Base-by-base conservation (phyloP, 192 early-diverging fungal genomes). In the Backusella westeae region DNA sequence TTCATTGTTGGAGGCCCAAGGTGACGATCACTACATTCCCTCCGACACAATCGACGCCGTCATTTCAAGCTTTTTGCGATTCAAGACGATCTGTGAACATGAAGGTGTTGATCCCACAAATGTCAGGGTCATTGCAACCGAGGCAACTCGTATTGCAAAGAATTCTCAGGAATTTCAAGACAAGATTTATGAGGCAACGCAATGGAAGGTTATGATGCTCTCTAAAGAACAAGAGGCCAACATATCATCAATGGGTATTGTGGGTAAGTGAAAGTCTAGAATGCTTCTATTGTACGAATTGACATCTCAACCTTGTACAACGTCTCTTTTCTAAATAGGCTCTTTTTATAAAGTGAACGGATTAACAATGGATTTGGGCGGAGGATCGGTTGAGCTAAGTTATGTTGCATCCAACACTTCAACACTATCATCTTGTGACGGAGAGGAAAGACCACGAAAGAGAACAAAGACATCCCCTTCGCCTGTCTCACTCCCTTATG, bases 301-400 rank as follows among this genome's bases (percentile, higher is more conserved):
- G 56, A 63, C 56, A 63, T 12, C 1, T 63, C 56, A 23, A 44
- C 10, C 23, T 63, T 63, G 56, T 63, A 29, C 56, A 14, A 63
- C 68, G 7, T 41, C 12, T 23, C 19, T 39, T 69, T 10, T n/a
- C 3, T 76, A 21, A 15, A 23, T 71, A 83, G 82, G 82, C 8
- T 86, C 88, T 0, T 89, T 81, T 67, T 82, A 87, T 68, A 81
- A 77, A 1, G 87, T 88, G 29, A 63, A 87, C 41, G 88, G 88
- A 3, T 72, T 89, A 46, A 86, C 84, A 26, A 83, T 87, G 81
- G 88, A 89, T 75, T 78, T 87, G 7, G 88, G 88, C 21, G 88
- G 88, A 6, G 88, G 88, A 34, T 87, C 85, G 19, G 83, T 88
- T 6, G 87, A 89, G 73, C 66, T 89, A 19, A 89, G 88, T 63